A percentile compares a stretch with the other conserved stretches of the same genome.
These are phyloP conservation scores for Heliamphora pulchella DNA, from an alignment of 179 eudicot species.

Conservation along the genomic window DNA sequence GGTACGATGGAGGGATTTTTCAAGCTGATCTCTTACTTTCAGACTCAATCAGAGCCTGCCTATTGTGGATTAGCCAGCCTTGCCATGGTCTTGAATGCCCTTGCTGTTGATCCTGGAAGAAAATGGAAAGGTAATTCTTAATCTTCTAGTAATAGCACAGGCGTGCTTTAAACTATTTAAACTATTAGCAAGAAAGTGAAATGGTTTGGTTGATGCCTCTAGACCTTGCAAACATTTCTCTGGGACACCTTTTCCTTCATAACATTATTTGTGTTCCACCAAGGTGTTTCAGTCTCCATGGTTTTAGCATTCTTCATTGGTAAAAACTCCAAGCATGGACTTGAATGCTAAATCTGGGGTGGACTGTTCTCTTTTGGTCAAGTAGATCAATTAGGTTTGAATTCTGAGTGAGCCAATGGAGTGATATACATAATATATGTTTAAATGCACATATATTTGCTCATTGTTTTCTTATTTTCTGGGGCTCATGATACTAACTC, in stretches of 20 bases:
- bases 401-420: neutral
- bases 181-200: neutral
- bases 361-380: neutral
- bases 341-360: neutral
- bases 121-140: conserved; percentile 75
- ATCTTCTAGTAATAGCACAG: neutral
- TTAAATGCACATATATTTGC: no score
- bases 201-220: neutral
- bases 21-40: conserved; percentile 75
- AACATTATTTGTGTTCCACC: neutral
- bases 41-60: conserved; percentile 96
- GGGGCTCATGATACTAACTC: no score
- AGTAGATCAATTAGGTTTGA: neutral
- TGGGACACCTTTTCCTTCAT: neutral
- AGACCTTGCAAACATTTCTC: neutral
- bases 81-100: conserved; percentile 90
- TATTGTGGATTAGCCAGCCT: conserved; percentile 95
- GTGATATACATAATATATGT: no score
- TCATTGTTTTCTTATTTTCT: no score
- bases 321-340: neutral
- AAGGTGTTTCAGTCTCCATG: neutral
- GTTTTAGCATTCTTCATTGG: neutral
- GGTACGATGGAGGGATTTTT: conserved; percentile 85
- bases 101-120: conserved; percentile 90
- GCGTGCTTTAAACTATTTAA: neutral